Evolutionary conservation across 768 basidiomycete species (phyloP).

Genomic region (Leccinellum rugosiceps): DNA sequence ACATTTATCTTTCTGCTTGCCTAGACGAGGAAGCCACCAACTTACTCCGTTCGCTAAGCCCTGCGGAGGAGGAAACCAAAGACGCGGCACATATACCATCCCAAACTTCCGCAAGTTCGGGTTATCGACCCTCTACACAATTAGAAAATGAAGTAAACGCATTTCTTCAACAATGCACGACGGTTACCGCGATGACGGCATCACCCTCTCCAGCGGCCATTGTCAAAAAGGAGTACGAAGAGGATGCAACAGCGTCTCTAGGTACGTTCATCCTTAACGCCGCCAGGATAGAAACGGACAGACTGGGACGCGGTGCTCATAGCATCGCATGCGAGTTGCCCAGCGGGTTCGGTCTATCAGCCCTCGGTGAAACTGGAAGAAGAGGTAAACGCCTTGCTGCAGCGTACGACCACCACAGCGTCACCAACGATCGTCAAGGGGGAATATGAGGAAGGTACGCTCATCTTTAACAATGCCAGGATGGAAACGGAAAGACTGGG

Average conservation of each 20-base stretch:
- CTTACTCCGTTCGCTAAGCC: slow-evolving; percentile 7
- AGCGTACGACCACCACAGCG: too few relatives aligned
- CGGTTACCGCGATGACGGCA: background rate
- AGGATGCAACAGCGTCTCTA: background rate
- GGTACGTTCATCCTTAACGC: background rate
- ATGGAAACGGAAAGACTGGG: background rate
- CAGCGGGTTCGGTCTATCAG: background rate
- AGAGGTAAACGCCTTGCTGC: slow-evolving; percentile 1
- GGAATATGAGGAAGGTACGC: too few relatives aligned
- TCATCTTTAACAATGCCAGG: too few relatives aligned
- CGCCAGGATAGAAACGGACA: background rate
- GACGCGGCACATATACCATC: background rate
- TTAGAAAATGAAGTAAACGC: slow-evolving; percentile 3
- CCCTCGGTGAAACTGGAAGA: slow-evolving; percentile 3
- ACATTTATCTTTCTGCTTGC: background rate
- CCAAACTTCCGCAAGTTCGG: background rate
- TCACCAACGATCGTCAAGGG: too few relatives aligned
- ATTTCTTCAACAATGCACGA: background rate
- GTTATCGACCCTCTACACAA: slow-evolving; percentile 8
- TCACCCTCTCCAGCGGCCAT: background rate
- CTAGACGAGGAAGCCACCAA: slow-evolving; percentile 26
- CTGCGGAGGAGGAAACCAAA: slow-evolving; percentile 1
- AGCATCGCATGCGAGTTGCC: background rate
- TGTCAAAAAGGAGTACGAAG: slow-evolving; percentile 18
- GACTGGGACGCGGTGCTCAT: background rate